These are phyloP conservation scores for thale cress (Arabidopsis thaliana) DNA, from an alignment of 345 rosid species.

Conservation along the genomic window TAIR10.1 NC_003070.9:9569001-9569500, in stretches of 20 bases:
- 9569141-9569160: slow-evolving; percentile 3
- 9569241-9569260: not conserved
- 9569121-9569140: too few relatives aligned
- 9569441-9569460: too few relatives aligned
- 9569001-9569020: not conserved
- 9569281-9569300: not conserved
- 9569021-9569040: not conserved
- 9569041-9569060: slow-evolving; percentile 18
- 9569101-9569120: slow-evolving; percentile 14
- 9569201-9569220: not conserved
- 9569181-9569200: not conserved
- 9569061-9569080: not conserved
- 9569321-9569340: not conserved
- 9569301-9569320: not conserved
- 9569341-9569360: too few relatives aligned
- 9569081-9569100: slow-evolving; percentile 33
- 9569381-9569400: too few relatives aligned
- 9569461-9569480: too few relatives aligned
- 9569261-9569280: not conserved
- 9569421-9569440: too few relatives aligned
- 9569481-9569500: too few relatives aligned
- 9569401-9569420: too few relatives aligned
- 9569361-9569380: too few relatives aligned
- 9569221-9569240: slow-evolving; percentile 5
- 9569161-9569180: not conserved